Conservation (phyloP, 176 grass and related monocot genomes). For the Dactylis glomerata region DNA sequence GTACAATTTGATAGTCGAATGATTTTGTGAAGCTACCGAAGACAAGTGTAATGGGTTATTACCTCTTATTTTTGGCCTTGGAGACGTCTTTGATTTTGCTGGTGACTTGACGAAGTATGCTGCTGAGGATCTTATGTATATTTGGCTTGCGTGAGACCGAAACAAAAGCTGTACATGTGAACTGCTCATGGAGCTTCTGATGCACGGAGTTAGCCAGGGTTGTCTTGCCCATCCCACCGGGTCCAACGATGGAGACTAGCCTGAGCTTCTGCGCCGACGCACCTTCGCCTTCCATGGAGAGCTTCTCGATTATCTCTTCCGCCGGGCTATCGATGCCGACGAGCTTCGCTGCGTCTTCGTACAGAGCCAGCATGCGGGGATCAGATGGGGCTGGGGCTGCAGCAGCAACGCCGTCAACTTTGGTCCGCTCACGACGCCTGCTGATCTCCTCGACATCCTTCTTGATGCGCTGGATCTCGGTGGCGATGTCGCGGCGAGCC, state of each 20-base stretch:
- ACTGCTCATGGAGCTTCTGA: not conserved
- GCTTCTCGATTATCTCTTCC: not conserved
- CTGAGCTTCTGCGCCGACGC: not conserved
- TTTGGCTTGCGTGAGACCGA: constrained; percentile 4
- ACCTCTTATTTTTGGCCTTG: not conserved
- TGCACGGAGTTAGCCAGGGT: constrained; percentile 1
- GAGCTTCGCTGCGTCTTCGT: not conserved
- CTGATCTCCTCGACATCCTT: not conserved
- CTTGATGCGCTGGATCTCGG: not conserved
- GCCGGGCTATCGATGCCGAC: not conserved
- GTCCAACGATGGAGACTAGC: not conserved
- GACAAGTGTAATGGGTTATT: too few species aligned
- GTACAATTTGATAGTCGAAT: not conserved
- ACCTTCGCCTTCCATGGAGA: not conserved
- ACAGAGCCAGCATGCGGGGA: not conserved
- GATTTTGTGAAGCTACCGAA: too few species aligned
- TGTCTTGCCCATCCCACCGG: constrained; percentile 17
- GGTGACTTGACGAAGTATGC: not conserved
- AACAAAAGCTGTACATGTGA: not conserved
- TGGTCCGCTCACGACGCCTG: not conserved
- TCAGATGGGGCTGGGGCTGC: not conserved
- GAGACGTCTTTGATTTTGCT: too few species aligned
- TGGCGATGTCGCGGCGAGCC: not conserved
- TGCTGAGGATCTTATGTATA: not conserved
- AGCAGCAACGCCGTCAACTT: not conserved